Conservation (phyloP, 805 yeast genomes). For the Kuraishia hungarica region DNA sequence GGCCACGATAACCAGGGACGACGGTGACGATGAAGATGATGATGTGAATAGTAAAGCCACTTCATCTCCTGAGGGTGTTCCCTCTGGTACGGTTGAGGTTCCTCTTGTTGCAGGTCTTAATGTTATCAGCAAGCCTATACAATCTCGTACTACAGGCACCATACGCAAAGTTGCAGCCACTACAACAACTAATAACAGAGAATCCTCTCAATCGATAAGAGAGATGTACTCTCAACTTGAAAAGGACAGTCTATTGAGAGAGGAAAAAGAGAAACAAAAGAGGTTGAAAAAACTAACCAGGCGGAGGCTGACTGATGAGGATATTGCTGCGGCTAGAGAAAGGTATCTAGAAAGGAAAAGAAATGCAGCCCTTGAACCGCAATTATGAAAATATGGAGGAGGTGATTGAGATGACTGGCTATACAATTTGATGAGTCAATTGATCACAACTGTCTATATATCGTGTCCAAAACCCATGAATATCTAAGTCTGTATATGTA, state of each 20-base stretch:
- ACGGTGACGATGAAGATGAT: too few species aligned
- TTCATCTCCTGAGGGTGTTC: too few species aligned
- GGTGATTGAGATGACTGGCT: too few species aligned
- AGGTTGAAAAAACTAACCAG: background rate
- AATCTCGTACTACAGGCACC: background rate
- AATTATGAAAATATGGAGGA: too few species aligned
- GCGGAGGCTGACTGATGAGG: conserved; percentile 7
- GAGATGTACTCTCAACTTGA: background rate
- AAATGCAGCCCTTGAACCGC: too few species aligned
- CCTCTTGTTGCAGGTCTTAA: conserved; percentile 3
- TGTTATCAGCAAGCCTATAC: background rate
- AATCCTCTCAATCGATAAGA: background rate
- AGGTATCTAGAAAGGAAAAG: conserved; percentile 12
- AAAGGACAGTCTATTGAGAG: background rate
- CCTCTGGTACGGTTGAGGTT: background rate
- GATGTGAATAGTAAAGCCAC: too few species aligned
- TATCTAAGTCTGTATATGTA: too few species aligned
- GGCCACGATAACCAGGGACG: too few species aligned
- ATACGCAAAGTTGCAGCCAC: background rate
- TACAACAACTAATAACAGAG: background rate
- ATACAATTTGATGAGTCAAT: too few species aligned
- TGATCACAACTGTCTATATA: too few species aligned
- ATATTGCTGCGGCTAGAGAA: conserved; percentile 10
- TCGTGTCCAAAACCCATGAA: too few species aligned
- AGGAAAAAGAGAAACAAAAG: background rate